A percentile compares a stretch with the other conserved stretches of the same genome.
Conservation (phyloP, 805 yeast species). For the Kodamaea nitidulidarum region DNA sequence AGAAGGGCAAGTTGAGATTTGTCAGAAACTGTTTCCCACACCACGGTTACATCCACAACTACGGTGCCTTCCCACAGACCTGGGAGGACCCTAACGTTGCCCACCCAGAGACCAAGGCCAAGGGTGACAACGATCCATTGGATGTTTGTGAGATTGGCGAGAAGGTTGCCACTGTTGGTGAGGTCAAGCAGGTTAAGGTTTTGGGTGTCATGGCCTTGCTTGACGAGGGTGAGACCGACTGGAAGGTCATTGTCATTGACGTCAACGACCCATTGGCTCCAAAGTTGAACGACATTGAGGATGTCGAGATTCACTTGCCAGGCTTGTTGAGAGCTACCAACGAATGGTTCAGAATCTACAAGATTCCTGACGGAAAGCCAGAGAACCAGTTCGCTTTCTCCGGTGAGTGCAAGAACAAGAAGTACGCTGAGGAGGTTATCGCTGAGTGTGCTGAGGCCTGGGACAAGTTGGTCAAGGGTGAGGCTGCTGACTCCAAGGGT, state of each 20-base stretch:
- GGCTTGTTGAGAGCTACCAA: constrained; percentile 65
- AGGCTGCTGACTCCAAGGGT: constrained; percentile 43
- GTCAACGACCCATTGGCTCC: constrained; percentile 60
- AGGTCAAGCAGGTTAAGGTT: constrained; percentile 60
- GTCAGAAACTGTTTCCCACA: constrained; percentile 98
- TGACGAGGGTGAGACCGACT: constrained; percentile 95
- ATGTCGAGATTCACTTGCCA: constrained; percentile 65
- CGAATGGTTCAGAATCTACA: constrained; percentile 81
- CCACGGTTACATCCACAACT: constrained; percentile 97
- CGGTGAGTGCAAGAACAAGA: constrained; percentile 58
- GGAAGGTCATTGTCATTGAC: constrained; percentile 81
- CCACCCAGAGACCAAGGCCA: constrained; percentile 57
- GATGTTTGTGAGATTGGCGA: constrained; percentile 50
- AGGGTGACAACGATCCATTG: constrained; percentile 46
- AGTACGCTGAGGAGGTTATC: constrained; percentile 56
- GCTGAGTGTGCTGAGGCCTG: constrained; percentile 67
- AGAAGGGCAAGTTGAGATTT: constrained; percentile 93
- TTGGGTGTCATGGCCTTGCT: constrained; percentile 75
- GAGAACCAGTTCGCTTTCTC: constrained; percentile 70
- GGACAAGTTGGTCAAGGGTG: constrained; percentile 52
- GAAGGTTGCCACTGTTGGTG: constrained; percentile 45
- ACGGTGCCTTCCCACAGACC: constrained; percentile 97
- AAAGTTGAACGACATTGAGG: constrained; percentile 58
- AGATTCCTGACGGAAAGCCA: constrained; percentile 78
- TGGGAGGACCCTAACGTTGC: constrained; percentile 73